phyloP scores from a whole-genome alignment of 345 rosid species.

The Populus ilicifolia region DNA sequence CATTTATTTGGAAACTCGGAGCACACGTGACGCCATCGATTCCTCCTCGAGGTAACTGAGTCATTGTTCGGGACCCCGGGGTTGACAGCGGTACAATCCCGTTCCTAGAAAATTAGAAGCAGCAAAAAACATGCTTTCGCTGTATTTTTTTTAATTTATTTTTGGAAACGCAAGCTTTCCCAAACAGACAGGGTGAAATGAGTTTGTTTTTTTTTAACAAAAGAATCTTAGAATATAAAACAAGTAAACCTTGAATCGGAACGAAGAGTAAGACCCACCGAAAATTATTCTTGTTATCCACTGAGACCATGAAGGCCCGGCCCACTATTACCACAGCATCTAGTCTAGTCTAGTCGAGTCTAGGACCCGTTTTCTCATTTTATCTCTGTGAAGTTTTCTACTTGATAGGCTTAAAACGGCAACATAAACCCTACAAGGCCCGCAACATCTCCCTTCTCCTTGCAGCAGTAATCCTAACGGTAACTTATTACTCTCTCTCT shows the following conservation, averaged over 20 bases:
- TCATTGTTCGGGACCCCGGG: no score
- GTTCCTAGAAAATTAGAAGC: no score
- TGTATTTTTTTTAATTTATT: no score
- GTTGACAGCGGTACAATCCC: no score
- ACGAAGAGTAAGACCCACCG: no score
- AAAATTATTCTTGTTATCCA: no score
- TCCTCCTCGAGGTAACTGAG: constrained; percentile 12
- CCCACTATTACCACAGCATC: not conserved
- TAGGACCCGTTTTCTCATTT: not conserved
- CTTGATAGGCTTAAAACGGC: not conserved
- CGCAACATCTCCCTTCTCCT: not conserved
- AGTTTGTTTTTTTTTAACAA: no score
- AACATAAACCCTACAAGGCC: not conserved
- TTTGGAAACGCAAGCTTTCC: no score
- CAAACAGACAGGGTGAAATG: no score
- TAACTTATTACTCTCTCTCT: not conserved
- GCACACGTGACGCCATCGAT: constrained; percentile 30
- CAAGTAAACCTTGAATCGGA: no score
- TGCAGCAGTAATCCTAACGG: not conserved
- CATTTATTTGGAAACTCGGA: constrained; percentile 20
- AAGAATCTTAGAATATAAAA: no score
- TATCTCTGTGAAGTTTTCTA: not conserved
- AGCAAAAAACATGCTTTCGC: no score
- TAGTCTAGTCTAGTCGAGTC: not conserved
- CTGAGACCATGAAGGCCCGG: not conserved